Evolutionary conservation across 768 basidiomycete genomes (phyloP).

Genomic region (Mycena maculata): DNA sequence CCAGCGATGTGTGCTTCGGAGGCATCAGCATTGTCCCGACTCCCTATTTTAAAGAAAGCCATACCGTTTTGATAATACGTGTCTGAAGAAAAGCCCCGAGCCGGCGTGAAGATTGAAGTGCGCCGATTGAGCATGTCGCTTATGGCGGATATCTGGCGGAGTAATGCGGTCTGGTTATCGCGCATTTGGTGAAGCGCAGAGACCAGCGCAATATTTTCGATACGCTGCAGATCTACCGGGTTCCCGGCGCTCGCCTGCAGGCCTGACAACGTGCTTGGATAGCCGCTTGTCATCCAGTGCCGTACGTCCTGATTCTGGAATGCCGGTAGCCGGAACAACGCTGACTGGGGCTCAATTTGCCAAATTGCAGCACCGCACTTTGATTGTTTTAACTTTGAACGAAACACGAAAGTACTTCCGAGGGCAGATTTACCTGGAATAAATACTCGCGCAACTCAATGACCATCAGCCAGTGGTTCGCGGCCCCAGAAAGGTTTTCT

Average conservation of each 20-base stretch:
- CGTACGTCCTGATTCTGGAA: constrained; percentile 37
- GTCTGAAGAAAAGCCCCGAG: not conserved
- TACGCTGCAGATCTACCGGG: constrained; percentile 36
- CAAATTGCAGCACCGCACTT: constrained; percentile 36
- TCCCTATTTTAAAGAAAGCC: not conserved
- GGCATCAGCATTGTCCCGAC: too few relatives aligned
- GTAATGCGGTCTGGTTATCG: constrained; percentile 22
- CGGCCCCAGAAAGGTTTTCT: constrained; percentile 36
- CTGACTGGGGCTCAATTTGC: constrained; percentile 37
- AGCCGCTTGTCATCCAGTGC: constrained; percentile 42
- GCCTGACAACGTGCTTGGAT: too few relatives aligned
- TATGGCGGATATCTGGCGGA: not conserved
- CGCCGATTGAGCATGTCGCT: not conserved
- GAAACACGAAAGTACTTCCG: too few relatives aligned
- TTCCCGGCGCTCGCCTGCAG: constrained; percentile 31
- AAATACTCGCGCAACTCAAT: constrained; percentile 23
- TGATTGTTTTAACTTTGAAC: constrained; percentile 24
- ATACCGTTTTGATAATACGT: not conserved
- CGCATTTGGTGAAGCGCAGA: constrained; percentile 33
- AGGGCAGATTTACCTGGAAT: not conserved
- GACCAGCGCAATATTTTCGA: constrained; percentile 31
- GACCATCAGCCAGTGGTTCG: constrained; percentile 42
- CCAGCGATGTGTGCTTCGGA: too few relatives aligned
- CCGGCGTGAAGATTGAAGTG: not conserved
- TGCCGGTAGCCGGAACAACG: constrained; percentile 43